Percentiles rank a stretch among this genome's conserved stretches.
These are phyloP conservation scores for Musa itinerans DNA, from an alignment of 176 grass and related monocot species.

Conservation along the genomic window DNA sequence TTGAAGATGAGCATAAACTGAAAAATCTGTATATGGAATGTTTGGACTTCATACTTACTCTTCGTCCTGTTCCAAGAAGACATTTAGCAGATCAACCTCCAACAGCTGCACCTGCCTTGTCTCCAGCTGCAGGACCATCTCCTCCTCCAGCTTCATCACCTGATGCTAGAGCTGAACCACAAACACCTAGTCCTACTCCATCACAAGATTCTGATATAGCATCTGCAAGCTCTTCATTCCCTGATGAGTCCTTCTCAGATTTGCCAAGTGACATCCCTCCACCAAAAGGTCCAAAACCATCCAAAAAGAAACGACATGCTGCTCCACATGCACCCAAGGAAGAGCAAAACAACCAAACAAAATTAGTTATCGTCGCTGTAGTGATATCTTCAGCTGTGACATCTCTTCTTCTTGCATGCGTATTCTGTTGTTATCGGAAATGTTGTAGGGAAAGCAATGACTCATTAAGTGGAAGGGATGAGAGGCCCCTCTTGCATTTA, in stretches of 20 bases:
- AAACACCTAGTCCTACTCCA: background rate
- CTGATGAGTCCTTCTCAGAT: background rate
- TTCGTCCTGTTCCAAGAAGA: background rate
- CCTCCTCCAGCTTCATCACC: background rate
- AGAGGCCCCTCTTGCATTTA: slow-evolving; percentile 38
- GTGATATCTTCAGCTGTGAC: slow-evolving; percentile 1
- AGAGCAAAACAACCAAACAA: background rate
- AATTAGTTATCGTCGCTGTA: slow-evolving; percentile 1
- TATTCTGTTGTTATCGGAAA: slow-evolving; percentile 9
- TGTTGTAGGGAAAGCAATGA: slow-evolving; percentile 23
- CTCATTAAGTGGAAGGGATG: slow-evolving; percentile 30
- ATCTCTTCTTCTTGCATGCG: slow-evolving; percentile 11
- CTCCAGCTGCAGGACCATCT: background rate
- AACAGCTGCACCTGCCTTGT: background rate
- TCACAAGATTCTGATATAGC: background rate
- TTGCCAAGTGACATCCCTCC: background rate
- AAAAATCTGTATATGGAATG: background rate
- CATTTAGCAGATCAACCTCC: slow-evolving; percentile 3
- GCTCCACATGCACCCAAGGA: background rate
- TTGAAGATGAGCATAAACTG: background rate
- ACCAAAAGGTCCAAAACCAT: background rate
- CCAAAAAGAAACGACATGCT: background rate
- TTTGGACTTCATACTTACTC: background rate
- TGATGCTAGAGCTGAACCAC: too few relatives aligned
- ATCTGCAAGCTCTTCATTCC: background rate